phyloP scores from a whole-genome alignment of 2,329 filamentous ascomycete genomes.

The Fusarium nygamai region DNA sequence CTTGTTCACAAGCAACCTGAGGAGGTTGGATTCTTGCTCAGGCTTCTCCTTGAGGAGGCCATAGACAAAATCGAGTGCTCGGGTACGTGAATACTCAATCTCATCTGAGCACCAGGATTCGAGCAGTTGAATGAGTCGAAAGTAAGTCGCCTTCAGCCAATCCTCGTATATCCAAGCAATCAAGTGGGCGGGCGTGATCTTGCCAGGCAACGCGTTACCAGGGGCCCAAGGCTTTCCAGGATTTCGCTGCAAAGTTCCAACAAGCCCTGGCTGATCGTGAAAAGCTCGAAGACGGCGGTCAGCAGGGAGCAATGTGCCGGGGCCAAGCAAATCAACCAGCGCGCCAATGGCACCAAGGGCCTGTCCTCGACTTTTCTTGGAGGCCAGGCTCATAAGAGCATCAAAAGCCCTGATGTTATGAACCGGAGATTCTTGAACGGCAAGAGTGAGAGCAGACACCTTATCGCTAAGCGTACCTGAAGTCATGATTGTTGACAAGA shows the following conservation, averaged over 20 bases:
- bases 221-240: conserved; percentile 69
- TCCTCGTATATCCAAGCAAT: conserved; percentile 93
- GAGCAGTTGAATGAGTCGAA: conserved; percentile 89
- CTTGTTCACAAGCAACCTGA: conserved; percentile 94
- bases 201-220: conserved; percentile 76
- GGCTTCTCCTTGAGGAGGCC: conserved; percentile 94
- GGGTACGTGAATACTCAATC: conserved; percentile 89
- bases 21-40: conserved; percentile 93
- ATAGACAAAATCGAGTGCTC: conserved; percentile 90
- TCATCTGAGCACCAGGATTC: conserved; percentile 96
- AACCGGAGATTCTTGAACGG: conserved; percentile 94
- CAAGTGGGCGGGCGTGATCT: conserved; percentile 79
- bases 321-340: conserved; percentile 91
- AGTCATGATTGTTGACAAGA: conserved; percentile 96
- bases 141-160: conserved; percentile 94
- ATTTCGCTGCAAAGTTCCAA: conserved; percentile 74
- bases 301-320: conserved; percentile 83
- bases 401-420: conserved; percentile 93
- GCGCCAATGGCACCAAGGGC: conserved; percentile 93
- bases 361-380: conserved; percentile 92
- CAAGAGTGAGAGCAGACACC: conserved; percentile 91
- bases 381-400: conserved; percentile 81
- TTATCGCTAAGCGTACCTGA: conserved; percentile 97
- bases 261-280: conserved; percentile 78
- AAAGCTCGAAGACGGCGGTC: conserved; percentile 86